A percentile compares a stretch with the other conserved stretches of the same genome.
These are phyloP conservation scores for Xerophyta viscosa DNA, from an alignment of 106 monocot genomes.

Conservation along the genomic window DNA sequence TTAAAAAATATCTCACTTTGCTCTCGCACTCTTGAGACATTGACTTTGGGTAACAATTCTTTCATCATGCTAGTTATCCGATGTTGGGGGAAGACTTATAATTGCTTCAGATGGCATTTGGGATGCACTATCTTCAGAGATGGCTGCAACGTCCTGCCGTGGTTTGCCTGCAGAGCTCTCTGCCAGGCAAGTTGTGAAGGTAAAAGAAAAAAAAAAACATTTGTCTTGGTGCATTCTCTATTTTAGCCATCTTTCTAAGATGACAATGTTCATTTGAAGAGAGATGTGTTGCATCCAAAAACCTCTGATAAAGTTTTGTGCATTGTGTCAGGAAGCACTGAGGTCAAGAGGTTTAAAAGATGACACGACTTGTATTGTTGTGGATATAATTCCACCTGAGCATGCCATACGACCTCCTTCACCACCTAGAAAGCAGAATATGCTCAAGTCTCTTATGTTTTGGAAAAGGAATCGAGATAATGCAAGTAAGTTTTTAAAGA, in stretches of 20 bases:
- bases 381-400: slow-evolving; percentile 86
- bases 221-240: no score
- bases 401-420: slow-evolving; percentile 47
- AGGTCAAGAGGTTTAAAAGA: slow-evolving; percentile 91
- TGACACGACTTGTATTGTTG: slow-evolving; percentile 98
- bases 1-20: no score
- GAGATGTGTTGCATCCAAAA: no score
- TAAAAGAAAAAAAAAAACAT: no score
- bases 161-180: slow-evolving; percentile 91
- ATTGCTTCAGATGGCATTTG: slow-evolving; percentile 97
- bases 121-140: slow-evolving; percentile 80
- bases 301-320: no score
- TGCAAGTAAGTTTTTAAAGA: slow-evolving; percentile 62
- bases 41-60: background rate
- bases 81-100: slow-evolving; percentile 78
- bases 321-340: slow-evolving; percentile 99
- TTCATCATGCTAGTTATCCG: slow-evolving; percentile 40
- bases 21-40: no score
- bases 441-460: slow-evolving; percentile 59
- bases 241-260: no score
- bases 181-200: slow-evolving; percentile 87
- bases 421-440: slow-evolving; percentile 63
- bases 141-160: slow-evolving; percentile 69
- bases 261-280: no score
- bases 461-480: slow-evolving; percentile 47